A percentile compares a stretch with the other conserved stretches of the same genome.
These are phyloP conservation scores for Mrakiaceae sp. DNA, from an alignment of 1,284 basidiomycete genomes.

Conservation along the genomic window DNA sequence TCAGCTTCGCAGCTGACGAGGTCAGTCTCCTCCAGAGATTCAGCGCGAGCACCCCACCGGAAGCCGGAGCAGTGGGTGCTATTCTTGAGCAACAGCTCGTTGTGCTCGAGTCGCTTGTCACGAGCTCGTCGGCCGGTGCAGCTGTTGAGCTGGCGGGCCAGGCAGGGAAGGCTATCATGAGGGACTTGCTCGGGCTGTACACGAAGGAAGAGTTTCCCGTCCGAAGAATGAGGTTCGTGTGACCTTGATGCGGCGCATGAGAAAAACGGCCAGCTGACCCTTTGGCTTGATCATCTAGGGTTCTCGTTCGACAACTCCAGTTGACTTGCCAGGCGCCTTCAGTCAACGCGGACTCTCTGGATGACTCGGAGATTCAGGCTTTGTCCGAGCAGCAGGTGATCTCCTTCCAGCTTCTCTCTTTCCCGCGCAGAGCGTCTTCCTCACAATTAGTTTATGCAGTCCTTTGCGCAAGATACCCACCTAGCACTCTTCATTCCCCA, in stretches of 20 bases:
- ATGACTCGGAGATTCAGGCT: conserved; percentile 21
- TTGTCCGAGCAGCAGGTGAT: conserved; percentile 21
- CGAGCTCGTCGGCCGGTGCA: neutral
- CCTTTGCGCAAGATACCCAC: conserved; percentile 14
- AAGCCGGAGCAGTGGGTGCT: conserved; percentile 17
- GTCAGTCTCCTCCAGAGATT: conserved; percentile 15
- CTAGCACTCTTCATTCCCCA: conserved; percentile 19
- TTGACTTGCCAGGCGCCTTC: conserved; percentile 12
- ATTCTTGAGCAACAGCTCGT: conserved; percentile 24
- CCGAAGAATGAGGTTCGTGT: conserved; percentile 19
- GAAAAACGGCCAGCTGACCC: neutral
- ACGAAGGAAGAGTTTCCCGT: conserved; percentile 23
- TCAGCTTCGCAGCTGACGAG: neutral
- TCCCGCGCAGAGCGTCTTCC: neutral
- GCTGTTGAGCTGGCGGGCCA: neutral
- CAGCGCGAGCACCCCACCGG: conserved; percentile 4
- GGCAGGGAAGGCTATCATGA: conserved; percentile 1
- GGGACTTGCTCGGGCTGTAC: conserved; percentile 25
- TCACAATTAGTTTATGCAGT: conserved; percentile 8
- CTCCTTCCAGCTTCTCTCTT: conserved; percentile 10
- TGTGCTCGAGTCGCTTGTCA: conserved; percentile 16
- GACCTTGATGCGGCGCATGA: neutral
- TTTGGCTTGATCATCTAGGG: neutral
- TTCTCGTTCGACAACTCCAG: neutral
- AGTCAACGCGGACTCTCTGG: conserved; percentile 14